A percentile compares a stretch with the other conserved stretches of the same genome.
Conservation (phyloP, 1,284 basidiomycete genomes). For the Mrakiaceae sp. region DNA sequence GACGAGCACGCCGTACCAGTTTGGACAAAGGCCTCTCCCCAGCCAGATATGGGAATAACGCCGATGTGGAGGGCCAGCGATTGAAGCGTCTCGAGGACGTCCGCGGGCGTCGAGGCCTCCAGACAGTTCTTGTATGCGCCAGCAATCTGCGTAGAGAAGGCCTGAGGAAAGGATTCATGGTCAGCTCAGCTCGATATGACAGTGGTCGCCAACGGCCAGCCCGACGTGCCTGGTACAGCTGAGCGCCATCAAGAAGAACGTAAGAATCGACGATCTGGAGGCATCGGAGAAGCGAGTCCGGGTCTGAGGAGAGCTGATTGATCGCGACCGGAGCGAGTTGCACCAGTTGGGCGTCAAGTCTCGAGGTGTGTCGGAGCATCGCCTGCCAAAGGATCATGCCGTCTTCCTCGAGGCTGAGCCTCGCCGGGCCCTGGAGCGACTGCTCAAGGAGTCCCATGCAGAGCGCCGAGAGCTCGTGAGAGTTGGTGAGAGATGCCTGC, state of each 20-base stretch:
- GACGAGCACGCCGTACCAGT: neutral
- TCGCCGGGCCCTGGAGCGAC: constrained; percentile 49
- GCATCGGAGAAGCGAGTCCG: constrained; percentile 61
- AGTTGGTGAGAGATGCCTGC: constrained; percentile 45
- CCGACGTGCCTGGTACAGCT: constrained; percentile 52
- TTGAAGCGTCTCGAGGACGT: neutral
- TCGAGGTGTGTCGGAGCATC: constrained; percentile 55
- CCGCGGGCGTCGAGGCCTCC: neutral
- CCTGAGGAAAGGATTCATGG: neutral
- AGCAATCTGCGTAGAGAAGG: constrained; percentile 21
- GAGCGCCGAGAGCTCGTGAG: constrained; percentile 27
- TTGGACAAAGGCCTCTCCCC: neutral
- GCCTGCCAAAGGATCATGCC: constrained; percentile 63
- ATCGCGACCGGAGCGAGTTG: constrained; percentile 59
- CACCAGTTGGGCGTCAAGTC: constrained; percentile 49
- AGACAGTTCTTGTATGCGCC: neutral
- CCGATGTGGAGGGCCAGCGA: constrained; percentile 4
- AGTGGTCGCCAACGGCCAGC: neutral
- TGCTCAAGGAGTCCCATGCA: constrained; percentile 67
- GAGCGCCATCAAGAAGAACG: constrained; percentile 55
- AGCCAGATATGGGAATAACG: constrained; percentile 1
- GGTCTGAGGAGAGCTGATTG: constrained; percentile 50
- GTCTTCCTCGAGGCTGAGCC: constrained; percentile 54
- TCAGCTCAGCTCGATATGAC: neutral
- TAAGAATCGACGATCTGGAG: constrained; percentile 68